Conservation (phyloP, 176 grass and related monocot species). For the Oryza punctata region DNA sequence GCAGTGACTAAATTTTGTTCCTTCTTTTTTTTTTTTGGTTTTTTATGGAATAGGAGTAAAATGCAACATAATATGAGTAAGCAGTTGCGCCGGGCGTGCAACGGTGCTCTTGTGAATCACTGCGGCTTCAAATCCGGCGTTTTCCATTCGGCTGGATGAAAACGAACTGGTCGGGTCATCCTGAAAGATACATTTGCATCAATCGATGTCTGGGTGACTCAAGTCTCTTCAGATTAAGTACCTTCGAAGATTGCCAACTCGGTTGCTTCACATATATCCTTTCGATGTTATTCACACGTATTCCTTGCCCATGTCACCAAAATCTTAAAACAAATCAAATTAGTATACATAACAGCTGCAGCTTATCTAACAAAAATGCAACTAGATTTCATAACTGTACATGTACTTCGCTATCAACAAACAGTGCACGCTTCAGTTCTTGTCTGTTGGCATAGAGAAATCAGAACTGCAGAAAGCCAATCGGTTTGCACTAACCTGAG, state of each 20-base stretch:
- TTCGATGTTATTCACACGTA: neutral
- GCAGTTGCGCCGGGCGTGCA: too few relatives aligned
- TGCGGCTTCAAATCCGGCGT: too few relatives aligned
- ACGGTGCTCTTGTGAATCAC: too few relatives aligned
- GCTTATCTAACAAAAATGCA: neutral
- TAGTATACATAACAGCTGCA: neutral
- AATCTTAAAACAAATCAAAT: neutral
- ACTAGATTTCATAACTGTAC: neutral
- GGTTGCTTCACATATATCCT: conserved; percentile 7
- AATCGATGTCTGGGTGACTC: neutral
- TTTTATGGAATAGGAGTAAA: too few relatives aligned
- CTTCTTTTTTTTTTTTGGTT: too few relatives aligned
- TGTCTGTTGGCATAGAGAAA: neutral
- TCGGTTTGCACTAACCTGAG: neutral
- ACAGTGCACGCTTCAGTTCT: neutral
- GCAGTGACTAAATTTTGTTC: too few relatives aligned
- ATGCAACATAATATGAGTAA: too few relatives aligned
- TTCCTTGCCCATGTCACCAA: neutral
- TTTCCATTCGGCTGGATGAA: too few relatives aligned
- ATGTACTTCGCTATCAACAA: neutral
- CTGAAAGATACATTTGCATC: neutral
- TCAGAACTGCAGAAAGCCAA: neutral
- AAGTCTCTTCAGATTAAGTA: neutral
- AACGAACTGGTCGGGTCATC: too few relatives aligned
- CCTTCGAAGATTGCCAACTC: conserved; percentile 1